A percentile compares a stretch with the other conserved stretches of the same genome.
phyloP scores from a whole-genome alignment of 2,329 filamentous ascomycete genomes.

The Calcarisporium arbuscula region DNA sequence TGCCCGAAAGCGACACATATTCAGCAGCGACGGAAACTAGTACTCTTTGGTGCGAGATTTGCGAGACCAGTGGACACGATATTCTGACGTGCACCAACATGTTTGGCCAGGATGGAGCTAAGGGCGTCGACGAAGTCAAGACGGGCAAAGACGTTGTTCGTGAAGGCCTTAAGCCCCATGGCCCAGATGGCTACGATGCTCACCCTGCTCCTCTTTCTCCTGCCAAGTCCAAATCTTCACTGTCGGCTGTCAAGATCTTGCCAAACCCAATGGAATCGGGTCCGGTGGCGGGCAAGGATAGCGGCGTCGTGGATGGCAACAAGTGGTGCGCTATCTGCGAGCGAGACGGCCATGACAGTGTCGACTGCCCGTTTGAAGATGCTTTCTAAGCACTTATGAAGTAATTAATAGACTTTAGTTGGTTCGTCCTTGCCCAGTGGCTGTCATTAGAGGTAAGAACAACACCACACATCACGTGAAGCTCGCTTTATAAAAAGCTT shows the following conservation, averaged over 20 bases:
- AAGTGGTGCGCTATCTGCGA: conserved; percentile 99
- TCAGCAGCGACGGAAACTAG: conserved; percentile 67
- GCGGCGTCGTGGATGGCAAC: conserved; percentile 68
- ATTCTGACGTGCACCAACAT: conserved; percentile 92
- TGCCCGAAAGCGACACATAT: conserved; percentile 64
- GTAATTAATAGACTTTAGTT: background rate
- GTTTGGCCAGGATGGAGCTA: conserved; percentile 50
- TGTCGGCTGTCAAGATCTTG: conserved; percentile 40
- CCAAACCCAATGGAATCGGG: conserved; percentile 59
- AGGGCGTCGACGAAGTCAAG: conserved; percentile 22
- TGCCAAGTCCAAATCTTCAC: conserved; percentile 37
- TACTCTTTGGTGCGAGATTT: conserved; percentile 88
- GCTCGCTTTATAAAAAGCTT: too few species aligned
- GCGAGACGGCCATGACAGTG: conserved; percentile 91
- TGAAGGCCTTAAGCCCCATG: conserved; percentile 32
- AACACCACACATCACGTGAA: too few species aligned
- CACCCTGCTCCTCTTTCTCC: conserved; percentile 52
- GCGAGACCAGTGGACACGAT: conserved; percentile 85
- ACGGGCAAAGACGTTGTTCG: conserved; percentile 27
- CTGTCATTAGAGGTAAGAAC: too few species aligned
- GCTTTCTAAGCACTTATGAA: conserved; percentile 60
- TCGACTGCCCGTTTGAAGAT: conserved; percentile 90
- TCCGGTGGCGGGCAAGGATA: conserved; percentile 71
- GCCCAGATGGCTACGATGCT: conserved; percentile 36
- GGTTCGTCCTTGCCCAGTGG: too few species aligned